Base-by-base conservation (phyloP, 179 eudicot genomes). In the Silene vulgaris region DNA sequence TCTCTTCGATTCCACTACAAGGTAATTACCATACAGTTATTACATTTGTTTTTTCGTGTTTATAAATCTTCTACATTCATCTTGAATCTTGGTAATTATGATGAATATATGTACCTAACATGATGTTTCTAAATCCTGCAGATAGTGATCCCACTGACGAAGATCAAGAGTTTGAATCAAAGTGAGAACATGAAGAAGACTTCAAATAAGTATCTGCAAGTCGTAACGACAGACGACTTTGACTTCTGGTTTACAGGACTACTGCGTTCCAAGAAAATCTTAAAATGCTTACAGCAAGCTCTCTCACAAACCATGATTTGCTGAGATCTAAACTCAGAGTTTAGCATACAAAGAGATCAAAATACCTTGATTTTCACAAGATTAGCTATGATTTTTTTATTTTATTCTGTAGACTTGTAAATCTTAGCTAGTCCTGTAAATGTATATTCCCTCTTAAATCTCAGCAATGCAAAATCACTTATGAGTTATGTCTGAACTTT, bases 161-260 rank as follows among this genome's bases (percentile, higher is more conserved):
- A 88, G 78, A 79, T 89, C 45, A 37, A 69, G 66, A 78, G 72
- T 74, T 87, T 75, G 17, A 57, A 75, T 8, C 80, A 79, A 62
- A 81, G 87, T 65, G 77, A 81, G 43, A 82, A 81, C 32, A 32
- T 75, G 67, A 77, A 81, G 48, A 86, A 78, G 57, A 74, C 86
- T 20, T 77, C 84, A 5, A 79, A 76, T 26, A 88, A 89, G 81
- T 86, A 86, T 74, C 74, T 88, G 63, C 80, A 89, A 63, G 64
- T 87, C 45, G 85, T 85, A 8, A 89, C 96, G 1, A 72, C 54
- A n/a, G 93, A 90, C 76, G 79, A 86, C 43, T 87, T 78, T 75
- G 91, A 89, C 23, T 90, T 89, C 81, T 90, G 91, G 91, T 89
- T 89, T 19, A 75, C 77, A 79, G 93, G 87, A 20, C 82, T 88